Conservation (phyloP, 1,284 basidiomycete genomes). For the Apiotrichum mycotoxinovorans region DNA sequence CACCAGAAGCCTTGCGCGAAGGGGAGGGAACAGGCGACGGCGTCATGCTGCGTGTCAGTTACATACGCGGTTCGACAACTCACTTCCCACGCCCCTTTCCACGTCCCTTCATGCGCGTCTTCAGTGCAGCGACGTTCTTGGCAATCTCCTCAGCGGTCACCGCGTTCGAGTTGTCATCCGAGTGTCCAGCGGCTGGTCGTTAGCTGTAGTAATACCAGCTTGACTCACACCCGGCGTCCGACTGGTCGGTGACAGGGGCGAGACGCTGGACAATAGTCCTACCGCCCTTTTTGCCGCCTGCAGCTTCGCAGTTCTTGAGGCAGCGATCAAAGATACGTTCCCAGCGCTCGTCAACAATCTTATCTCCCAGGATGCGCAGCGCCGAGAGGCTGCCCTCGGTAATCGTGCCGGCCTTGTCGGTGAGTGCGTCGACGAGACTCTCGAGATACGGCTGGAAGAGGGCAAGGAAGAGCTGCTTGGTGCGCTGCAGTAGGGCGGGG, state of each 20-base stretch:
- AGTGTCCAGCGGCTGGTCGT: conserved; percentile 11
- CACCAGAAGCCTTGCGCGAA: conserved; percentile 39
- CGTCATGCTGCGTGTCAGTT: conserved; percentile 60
- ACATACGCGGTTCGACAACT: conserved; percentile 23
- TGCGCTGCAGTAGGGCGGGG: conserved; percentile 73
- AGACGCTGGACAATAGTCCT: not conserved
- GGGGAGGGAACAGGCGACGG: conserved; percentile 36
- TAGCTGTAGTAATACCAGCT: not conserved
- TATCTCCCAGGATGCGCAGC: conserved; percentile 28
- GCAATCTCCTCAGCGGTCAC: conserved; percentile 75
- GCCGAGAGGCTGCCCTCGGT: conserved; percentile 38
- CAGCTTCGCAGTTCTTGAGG: conserved; percentile 34
- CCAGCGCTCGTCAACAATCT: conserved; percentile 43
- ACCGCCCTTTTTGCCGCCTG: conserved; percentile 2
- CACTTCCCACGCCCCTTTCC: conserved; percentile 54
- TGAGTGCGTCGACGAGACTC: conserved; percentile 74
- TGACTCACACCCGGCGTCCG: not conserved
- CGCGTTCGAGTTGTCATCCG: conserved; percentile 23
- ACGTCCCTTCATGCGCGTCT: conserved; percentile 60
- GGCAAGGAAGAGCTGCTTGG: conserved; percentile 79
- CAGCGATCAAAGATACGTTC: conserved; percentile 45
- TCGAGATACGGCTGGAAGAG: conserved; percentile 77
- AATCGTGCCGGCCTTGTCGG: conserved; percentile 51
- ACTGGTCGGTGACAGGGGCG: not conserved
- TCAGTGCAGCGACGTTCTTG: conserved; percentile 85